A percentile compares a stretch with the other conserved stretches of the same genome.
phyloP scores from a whole-genome alignment of 129 eudicot species.

The Flaveria bidentis region DNA sequence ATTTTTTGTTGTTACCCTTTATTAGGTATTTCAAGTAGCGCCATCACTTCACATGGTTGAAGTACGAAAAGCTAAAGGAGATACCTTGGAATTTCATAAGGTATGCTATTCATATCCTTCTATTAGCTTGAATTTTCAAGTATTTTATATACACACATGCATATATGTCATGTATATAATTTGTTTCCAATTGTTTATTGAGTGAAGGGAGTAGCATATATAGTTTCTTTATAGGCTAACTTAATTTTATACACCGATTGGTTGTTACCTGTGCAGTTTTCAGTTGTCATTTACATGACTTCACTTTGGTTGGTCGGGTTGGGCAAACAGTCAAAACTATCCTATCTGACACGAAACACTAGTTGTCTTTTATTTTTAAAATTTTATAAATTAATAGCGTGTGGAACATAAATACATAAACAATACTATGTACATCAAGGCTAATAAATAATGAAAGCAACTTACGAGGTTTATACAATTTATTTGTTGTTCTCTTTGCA shows the following conservation, averaged over 20 bases:
- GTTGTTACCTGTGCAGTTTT: not conserved
- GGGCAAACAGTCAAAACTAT: not conserved
- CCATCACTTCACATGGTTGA: slow-evolving; percentile 98
- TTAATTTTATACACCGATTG: not conserved
- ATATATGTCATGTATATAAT: no score
- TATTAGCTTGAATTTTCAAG: not conserved
- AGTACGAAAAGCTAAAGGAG: slow-evolving; percentile 94
- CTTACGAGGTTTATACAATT: not conserved
- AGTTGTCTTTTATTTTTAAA: not conserved
- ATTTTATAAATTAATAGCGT: not conserved
- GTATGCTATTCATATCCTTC: slow-evolving; percentile 36
- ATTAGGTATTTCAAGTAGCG: slow-evolving; percentile 92
- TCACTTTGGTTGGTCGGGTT: not conserved
- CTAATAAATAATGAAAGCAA: not conserved
- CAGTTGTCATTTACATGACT: not conserved
- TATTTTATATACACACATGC: no score
- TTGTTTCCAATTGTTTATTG: not conserved
- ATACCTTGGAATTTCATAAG: slow-evolving; percentile 97
- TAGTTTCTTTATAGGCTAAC: not conserved
- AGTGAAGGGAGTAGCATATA: not conserved
- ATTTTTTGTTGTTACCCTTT: not conserved
- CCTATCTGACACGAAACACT: not conserved
- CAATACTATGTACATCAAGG: no score
- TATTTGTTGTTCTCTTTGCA: not conserved
- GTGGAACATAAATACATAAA: not conserved